Conservation (phyloP, 2,329 filamentous ascomycete genomes). For the Aspergillus ustus region DNA sequence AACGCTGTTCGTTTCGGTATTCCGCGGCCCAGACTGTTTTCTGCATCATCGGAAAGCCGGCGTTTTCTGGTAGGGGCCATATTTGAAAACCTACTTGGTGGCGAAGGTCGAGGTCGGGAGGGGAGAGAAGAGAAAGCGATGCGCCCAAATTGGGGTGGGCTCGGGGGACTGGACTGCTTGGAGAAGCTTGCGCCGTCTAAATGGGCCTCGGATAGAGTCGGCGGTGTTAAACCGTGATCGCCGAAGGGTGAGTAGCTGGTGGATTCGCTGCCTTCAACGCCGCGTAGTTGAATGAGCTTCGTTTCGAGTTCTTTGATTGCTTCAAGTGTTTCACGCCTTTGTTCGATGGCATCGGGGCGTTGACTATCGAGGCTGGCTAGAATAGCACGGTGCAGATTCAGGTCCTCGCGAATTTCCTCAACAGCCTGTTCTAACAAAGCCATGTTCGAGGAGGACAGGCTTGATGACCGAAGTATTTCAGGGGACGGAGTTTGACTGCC, state of each 20-base stretch:
- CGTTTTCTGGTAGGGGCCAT: conserved; percentile 22
- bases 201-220: conserved; percentile 11
- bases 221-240: neutral
- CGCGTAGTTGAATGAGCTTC: conserved; percentile 30
- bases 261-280: conserved; percentile 12
- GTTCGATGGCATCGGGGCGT: conserved; percentile 30
- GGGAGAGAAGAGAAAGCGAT: conserved; percentile 6
- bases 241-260: conserved; percentile 7
- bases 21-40: neutral
- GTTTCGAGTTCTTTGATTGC: conserved; percentile 31
- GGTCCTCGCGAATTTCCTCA: conserved; percentile 36
- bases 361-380: conserved; percentile 34
- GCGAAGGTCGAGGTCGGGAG: conserved; percentile 7
- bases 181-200: conserved; percentile 23
- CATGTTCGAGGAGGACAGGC: conserved; percentile 15
- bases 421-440: conserved; percentile 24
- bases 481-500: neutral
- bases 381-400: conserved; percentile 38
- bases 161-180: neutral
- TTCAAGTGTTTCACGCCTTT: conserved; percentile 32
- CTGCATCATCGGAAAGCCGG: conserved; percentile 4
- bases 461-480: neutral
- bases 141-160: neutral
- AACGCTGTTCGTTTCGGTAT: conserved; percentile 6
- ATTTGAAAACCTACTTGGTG: neutral